Base-by-base conservation (phyloP, 495 filamentous ascomycete genomes). In the Penicillium ucsense region DNA sequence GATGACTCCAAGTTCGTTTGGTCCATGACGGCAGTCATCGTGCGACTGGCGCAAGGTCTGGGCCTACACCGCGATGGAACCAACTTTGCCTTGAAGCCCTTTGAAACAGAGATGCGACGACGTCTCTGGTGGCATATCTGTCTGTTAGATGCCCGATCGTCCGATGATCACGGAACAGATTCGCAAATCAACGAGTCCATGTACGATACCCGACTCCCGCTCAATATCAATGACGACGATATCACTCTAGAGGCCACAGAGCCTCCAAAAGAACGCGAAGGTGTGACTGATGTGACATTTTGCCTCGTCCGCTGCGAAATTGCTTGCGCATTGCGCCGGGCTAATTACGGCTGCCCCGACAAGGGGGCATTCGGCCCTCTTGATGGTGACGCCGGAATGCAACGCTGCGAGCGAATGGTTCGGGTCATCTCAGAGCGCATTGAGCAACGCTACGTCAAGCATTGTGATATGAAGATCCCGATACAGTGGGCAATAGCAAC, bases 151-250 rank as follows among this genome's bases (percentile, higher is more conserved):
- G 67, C 81, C 3, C 76, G 86, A 11, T 82, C 88, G 0, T 81
- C 85, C 7, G 89, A 95, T 56, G 89, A 92, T 49, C 84, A 91
- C 59, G 90, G 88, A 0, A 85, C 83, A 31, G 87, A 94, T 50
- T 77, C 86, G 6, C 81, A 77, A 9, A 84, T 94, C 11, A 61
- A 79, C 28, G 82, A 85, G 39, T 63, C 66, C 43, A 73, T 79
- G 34, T 94, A 82, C 53, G 88, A 94, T 59, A 92, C 84, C 3
- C 67, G 74, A 42, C 62, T 82, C n/a, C 85, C 85, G 0, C 64
- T 83, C 31, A 92, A 91, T 55, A 73, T 95, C 56, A 86, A 94
- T 62, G 90, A 95, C 44, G 61, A 64, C 8, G 89, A 95, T 54
- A 73, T 96, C 11, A 70, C 63, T 27, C 84, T 83, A 0, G 74